phyloP scores from a whole-genome alignment of 805 yeast species.

The Metschnikowia colocasiae region DNA sequence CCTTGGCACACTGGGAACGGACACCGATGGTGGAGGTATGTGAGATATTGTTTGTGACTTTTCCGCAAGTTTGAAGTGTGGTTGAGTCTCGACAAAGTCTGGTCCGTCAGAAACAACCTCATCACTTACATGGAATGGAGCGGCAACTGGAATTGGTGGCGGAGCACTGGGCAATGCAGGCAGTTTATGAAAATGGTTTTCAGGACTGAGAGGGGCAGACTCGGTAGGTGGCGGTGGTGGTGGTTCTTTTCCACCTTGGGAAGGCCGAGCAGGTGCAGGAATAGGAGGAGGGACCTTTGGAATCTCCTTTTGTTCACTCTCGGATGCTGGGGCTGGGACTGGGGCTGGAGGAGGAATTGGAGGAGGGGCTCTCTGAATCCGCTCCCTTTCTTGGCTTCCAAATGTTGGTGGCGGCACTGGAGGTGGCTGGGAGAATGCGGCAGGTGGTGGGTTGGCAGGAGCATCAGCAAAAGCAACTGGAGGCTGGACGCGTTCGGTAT shows the following conservation, averaged over 20 bases:
- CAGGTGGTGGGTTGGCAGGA: neutral
- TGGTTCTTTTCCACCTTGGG: slow-evolving; percentile 6
- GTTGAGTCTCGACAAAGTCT: slow-evolving; percentile 6
- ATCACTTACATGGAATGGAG: slow-evolving; percentile 6
- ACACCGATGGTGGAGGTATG: slow-evolving; percentile 15
- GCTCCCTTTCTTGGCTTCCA: neutral
- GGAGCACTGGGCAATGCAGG: slow-evolving; percentile 11
- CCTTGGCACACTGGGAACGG: slow-evolving; percentile 11
- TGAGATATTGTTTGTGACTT: slow-evolving; percentile 14
- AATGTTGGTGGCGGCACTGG: neutral
- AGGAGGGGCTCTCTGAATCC: neutral
- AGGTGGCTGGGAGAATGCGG: neutral
- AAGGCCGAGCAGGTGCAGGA: slow-evolving; percentile 12
- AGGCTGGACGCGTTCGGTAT: slow-evolving; percentile 1
- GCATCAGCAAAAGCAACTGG: slow-evolving; percentile 12
- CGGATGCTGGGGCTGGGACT: slow-evolving; percentile 17
- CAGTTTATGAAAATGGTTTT: neutral
- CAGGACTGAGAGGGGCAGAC: slow-evolving; percentile 5
- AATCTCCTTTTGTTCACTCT: slow-evolving; percentile 10
- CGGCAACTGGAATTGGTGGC: slow-evolving; percentile 10
- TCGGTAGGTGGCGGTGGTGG: slow-evolving; percentile 13
- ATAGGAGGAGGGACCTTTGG: slow-evolving; percentile 11
- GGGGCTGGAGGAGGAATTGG: slow-evolving; percentile 18
- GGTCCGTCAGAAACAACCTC: slow-evolving; percentile 13
- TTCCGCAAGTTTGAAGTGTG: neutral